Conservation (phyloP, 805 yeast genomes). For the Kluyveromyces wickerhamii region DNA sequence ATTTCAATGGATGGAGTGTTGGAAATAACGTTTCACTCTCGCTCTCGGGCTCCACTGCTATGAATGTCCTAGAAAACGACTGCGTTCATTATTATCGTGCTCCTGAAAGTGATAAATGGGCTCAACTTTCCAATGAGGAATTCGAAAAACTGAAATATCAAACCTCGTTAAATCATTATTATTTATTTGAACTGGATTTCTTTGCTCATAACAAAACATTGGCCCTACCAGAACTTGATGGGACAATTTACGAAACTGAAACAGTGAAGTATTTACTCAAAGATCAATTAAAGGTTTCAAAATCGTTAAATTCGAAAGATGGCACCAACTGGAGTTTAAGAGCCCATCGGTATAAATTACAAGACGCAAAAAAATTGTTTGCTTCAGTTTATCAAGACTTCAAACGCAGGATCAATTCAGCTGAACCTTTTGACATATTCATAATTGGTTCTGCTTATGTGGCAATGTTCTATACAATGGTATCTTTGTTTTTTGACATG, state of each 20-base stretch:
- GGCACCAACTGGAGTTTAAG: conserved; percentile 57
- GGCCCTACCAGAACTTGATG: conserved; percentile 21
- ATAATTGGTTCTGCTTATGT: conserved; percentile 72
- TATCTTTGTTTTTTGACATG: conserved; percentile 71
- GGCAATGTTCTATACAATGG: conserved; percentile 81
- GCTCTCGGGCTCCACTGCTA: conserved; percentile 12
- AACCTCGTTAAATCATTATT: conserved; percentile 17
- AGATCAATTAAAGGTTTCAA: conserved; percentile 15
- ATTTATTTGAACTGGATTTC: conserved; percentile 24
- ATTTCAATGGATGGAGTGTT: conserved; percentile 37
- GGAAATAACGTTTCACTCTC: conserved; percentile 15
- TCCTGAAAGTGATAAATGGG: conserved; percentile 16
- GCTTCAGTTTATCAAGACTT: conserved; percentile 35
- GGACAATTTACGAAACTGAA: conserved; percentile 21
- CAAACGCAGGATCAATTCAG: conserved; percentile 46
- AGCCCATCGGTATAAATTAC: conserved; percentile 43
- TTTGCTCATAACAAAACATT: conserved; percentile 10
- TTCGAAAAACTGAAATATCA: conserved; percentile 9
- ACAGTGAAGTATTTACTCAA: conserved; percentile 21
- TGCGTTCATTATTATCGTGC: conserved; percentile 23
- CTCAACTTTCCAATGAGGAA: conserved; percentile 14
- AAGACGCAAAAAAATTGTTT: conserved; percentile 48
- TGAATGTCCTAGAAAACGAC: conserved; percentile 17
- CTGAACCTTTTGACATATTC: conserved; percentile 80
- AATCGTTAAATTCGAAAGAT: conserved; percentile 24